Evolutionary conservation across 164 flowering plant genomes (phyloP).

Genomic region (Paratinospora sagittata): DNA sequence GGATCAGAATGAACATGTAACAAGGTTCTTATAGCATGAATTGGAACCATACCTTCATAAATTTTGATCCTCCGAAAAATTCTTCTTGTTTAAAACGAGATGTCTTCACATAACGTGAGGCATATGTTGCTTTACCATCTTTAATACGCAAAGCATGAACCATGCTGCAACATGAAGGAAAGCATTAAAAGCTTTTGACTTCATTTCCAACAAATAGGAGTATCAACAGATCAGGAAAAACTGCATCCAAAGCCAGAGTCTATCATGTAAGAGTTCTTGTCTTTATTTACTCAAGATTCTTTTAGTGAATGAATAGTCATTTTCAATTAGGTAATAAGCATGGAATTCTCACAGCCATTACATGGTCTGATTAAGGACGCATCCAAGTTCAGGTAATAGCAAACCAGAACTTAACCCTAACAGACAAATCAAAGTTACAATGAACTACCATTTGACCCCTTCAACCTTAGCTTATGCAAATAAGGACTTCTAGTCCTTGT

Average conservation of each 20-base stretch:
- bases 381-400: neutral
- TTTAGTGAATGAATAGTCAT: no score
- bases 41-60: conserved; percentile 63
- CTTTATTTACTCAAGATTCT: neutral
- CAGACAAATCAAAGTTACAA: no score
- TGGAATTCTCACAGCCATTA: no score
- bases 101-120: conserved; percentile 82
- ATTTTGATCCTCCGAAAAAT: conserved; percentile 71
- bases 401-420: neutral
- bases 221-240: neutral
- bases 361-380: no score
- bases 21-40: neutral
- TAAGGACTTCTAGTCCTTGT: no score
- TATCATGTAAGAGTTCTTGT: neutral
- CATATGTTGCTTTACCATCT: conserved; percentile 95
- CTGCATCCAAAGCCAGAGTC: neutral
- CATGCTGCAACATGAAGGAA: conserved; percentile 51
- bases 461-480: no score
- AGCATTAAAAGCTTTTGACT: neutral
- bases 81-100: conserved; percentile 93
- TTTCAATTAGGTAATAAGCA: neutral
- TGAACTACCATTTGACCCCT: no score
- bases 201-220: neutral
- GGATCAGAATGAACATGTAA: neutral
- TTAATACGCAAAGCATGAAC: conserved; percentile 89